Evolutionary conservation across 192 early-diverging fungal species (phyloP), one percentile per base, ranked within the genome.

Genomic region (Dimargaris xerosporica): DNA sequence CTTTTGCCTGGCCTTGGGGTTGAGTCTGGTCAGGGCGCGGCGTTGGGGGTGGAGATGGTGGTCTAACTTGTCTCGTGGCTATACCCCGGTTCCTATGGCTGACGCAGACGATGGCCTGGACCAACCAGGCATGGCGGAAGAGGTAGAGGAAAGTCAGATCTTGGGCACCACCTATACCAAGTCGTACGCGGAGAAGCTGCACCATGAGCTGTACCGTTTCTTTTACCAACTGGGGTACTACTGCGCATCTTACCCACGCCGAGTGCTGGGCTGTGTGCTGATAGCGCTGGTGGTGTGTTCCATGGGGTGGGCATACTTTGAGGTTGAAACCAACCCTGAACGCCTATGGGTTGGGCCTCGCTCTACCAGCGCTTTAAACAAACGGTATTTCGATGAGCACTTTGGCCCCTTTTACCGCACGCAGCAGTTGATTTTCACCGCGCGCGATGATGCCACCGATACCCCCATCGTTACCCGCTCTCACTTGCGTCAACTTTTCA

Each of bases 341-440:
- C 73, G 75, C 31, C 67, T 84, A 0, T 84, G 82, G 82, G 82
- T 84, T 0, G 70, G 80, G 1, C 79, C 82, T 19, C 71, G 70
- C 11, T 80, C 80, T 3, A 64, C 65, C n/a, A 77, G 75, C 7
- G 70, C 77, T 2, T 52, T 70, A 2, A 75, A 76, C 45, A 84
- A 84, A 67, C 66, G 73, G 12, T 76, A 73, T 53, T 84, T 81
- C 69, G 82, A 84, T 47, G 64, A 74, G 29, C 70, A 79, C 67
- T 82, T 84, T 65, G 72, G 76, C 3, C 82, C 82, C 1, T 84
- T 84, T 63, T 84, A 84, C 62, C 74, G 82, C n/a, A 84, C 82
- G 5, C 72, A 79, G 0, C 82, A 84, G 54, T n/a, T 60, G 41
- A 63, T 84, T 19, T 73, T 84, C 62, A 68, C 82, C 43, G 73